Evolutionary conservation across 495 filamentous ascomycete genomes (phyloP).

Genomic region (Daldinia vernicosa): DNA sequence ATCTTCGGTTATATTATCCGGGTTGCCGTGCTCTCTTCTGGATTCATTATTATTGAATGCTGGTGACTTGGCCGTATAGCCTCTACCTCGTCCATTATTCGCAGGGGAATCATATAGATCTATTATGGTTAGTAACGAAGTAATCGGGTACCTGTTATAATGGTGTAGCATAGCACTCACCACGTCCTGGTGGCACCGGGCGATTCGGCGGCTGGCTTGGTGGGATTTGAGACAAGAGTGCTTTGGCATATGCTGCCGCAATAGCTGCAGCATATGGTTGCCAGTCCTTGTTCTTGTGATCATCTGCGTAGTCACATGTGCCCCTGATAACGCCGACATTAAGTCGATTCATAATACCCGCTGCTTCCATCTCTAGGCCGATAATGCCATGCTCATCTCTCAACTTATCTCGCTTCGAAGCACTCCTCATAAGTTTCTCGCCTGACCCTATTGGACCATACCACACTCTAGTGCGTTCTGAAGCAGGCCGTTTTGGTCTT

Average conservation of each 20-base stretch:
- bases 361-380: background rate
- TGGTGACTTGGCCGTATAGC: background rate
- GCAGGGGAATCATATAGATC: background rate
- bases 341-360: background rate
- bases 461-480: conserved; percentile 38
- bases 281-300: background rate
- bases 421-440: conserved; percentile 44
- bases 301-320: background rate
- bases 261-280: background rate
- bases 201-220: background rate
- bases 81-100: too few relatives aligned
- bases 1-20: background rate
- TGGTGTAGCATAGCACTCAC: background rate
- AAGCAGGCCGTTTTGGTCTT: background rate
- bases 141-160: background rate
- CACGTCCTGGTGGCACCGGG: background rate
- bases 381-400: background rate
- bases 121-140: background rate
- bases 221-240: background rate
- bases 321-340: background rate
- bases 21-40: background rate
- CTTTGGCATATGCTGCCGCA: background rate
- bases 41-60: background rate
- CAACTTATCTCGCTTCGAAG: conserved; percentile 13
- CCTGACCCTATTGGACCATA: conserved; percentile 48